Evolutionary conservation across 2,329 filamentous ascomycete genomes (phyloP).

Genomic region (Monosporascus sp.): DNA sequence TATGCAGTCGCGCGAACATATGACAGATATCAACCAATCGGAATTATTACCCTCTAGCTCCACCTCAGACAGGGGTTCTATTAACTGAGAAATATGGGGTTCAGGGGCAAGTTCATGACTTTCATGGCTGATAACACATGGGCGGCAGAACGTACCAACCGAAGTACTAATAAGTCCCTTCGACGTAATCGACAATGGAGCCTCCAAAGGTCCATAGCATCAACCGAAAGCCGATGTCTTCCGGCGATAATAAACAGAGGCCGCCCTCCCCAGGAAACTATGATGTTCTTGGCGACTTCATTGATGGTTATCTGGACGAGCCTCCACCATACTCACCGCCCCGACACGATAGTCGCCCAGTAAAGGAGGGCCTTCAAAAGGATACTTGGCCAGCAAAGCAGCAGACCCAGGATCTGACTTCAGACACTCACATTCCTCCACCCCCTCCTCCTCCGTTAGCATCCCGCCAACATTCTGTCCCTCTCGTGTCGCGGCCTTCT

Average conservation of each 20-base stretch:
- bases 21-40: not conserved
- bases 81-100: not conserved
- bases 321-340: not conserved
- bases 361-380: not conserved
- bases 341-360: not conserved
- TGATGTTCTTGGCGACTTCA: slow-evolving; percentile 10
- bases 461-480: slow-evolving; percentile 11
- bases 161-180: not conserved
- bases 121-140: not conserved
- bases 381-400: not conserved
- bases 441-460: slow-evolving; percentile 2
- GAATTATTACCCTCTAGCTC: not conserved
- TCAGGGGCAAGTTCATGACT: not conserved
- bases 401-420: slow-evolving; percentile 3
- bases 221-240: slow-evolving; percentile 16
- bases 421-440: slow-evolving; percentile 4
- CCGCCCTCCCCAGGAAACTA: not conserved
- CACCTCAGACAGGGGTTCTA: not conserved
- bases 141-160: not conserved
- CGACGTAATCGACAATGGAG: not conserved
- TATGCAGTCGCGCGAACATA: too few relatives aligned
- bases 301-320: slow-evolving; percentile 22
- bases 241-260: slow-evolving; percentile 1
- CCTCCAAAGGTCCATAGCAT: slow-evolving; percentile 2
- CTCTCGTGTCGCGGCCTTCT: slow-evolving; percentile 13